These are phyloP conservation scores for Jimgerdemannia flammicorona DNA, from an alignment of 192 early-diverging fungal genomes.

Conservation along the genomic window DNA sequence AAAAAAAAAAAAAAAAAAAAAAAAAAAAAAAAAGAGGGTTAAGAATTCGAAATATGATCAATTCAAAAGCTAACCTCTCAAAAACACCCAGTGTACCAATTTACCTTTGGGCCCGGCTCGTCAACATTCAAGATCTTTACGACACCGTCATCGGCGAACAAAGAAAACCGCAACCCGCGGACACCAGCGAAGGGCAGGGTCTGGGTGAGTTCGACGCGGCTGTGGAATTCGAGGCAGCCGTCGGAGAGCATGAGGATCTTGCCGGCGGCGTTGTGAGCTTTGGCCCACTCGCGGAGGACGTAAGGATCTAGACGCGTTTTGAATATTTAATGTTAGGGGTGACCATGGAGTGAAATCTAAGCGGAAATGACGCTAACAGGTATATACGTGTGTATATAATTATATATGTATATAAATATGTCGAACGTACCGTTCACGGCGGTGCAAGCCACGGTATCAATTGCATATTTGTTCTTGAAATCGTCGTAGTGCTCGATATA, in stretches of 20 bases:
- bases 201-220: slow-evolving; percentile 5
- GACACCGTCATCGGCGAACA: slow-evolving; percentile 16
- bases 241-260: slow-evolving; percentile 18
- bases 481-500: slow-evolving; percentile 1
- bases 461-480: slow-evolving; percentile 9
- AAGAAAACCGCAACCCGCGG: slow-evolving; percentile 13
- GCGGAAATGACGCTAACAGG: background rate
- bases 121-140: slow-evolving; percentile 19
- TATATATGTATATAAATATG: background rate
- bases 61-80: too few relatives aligned
- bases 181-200: slow-evolving; percentile 7
- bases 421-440: slow-evolving; percentile 13
- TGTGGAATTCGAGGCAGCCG: slow-evolving; percentile 8
- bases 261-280: background rate
- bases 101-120: slow-evolving; percentile 8
- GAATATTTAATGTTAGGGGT: slow-evolving; percentile 1
- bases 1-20: too few relatives aligned
- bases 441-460: slow-evolving; percentile 12
- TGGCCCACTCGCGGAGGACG: slow-evolving; percentile 16
- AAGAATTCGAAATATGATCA: too few relatives aligned
- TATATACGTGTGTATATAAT: background rate
- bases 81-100: too few relatives aligned
- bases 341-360: background rate
- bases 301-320: slow-evolving; percentile 11
- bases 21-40: too few relatives aligned